A percentile compares a stretch with the other conserved stretches of the same genome.
Conservation (phyloP, 129 eudicot genomes). For the Flaveria robusta region DNA sequence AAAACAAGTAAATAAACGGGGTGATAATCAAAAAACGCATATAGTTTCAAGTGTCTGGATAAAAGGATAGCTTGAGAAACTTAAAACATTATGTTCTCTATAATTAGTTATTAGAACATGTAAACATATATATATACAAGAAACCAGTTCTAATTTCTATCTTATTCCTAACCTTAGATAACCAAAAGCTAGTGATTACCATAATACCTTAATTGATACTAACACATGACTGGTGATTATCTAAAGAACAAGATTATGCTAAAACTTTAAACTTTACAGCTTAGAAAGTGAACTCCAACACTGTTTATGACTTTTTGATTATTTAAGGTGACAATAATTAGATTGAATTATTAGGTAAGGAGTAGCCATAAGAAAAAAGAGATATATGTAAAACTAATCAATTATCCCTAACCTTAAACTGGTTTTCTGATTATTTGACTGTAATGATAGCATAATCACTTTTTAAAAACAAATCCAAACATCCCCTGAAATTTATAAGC, state of each 20-base stretch:
- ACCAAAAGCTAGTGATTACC: background rate
- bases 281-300: background rate
- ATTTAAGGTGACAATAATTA: background rate
- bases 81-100: background rate
- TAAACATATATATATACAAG: background rate
- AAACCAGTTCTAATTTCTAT: background rate
- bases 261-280: background rate
- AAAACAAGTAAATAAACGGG: background rate
- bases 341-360: background rate
- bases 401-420: background rate
- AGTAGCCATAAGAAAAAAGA: background rate
- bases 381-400: background rate
- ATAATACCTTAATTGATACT: background rate
- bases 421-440: background rate
- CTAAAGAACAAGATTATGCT: background rate
- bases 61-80: background rate
- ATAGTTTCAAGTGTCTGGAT: background rate
- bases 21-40: slow-evolving; percentile 5
- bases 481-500: background rate
- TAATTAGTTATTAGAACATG: no score
- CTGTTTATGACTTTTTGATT: background rate
- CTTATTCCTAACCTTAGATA: background rate
- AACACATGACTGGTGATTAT: background rate
- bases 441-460: background rate
- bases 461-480: background rate